Conservation (phyloP, 192 early-diverging fungal genomes). For the Backusella westeae region DNA sequence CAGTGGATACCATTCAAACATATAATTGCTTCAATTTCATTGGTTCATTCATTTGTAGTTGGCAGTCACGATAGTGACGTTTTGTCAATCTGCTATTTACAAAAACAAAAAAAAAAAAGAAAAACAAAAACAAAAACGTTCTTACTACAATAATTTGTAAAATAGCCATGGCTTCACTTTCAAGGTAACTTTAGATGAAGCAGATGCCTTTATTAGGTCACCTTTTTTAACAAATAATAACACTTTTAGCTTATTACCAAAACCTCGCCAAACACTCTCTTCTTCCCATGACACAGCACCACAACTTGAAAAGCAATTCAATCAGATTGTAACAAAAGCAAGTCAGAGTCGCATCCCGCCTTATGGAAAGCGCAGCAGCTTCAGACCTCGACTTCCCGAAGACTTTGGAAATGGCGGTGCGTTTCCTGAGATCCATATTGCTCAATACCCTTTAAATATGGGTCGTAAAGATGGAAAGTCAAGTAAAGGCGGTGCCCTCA, state of each 20-base stretch:
- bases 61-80: neutral
- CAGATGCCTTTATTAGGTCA: neutral
- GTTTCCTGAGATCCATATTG: conserved; percentile 89
- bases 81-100: neutral
- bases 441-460: conserved; percentile 95
- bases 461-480: conserved; percentile 61
- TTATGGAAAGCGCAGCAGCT: conserved; percentile 79
- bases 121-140: neutral
- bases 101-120: neutral
- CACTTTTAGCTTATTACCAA: conserved; percentile 37
- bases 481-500: conserved; percentile 60
- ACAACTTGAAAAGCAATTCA: conserved; percentile 34
- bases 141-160: neutral
- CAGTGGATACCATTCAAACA: neutral
- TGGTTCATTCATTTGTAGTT: neutral
- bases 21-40: neutral
- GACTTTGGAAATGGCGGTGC: conserved; percentile 98
- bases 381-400: conserved; percentile 70
- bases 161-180: conserved; percentile 13
- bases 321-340: conserved; percentile 26
- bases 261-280: conserved; percentile 31
- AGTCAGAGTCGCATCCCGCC: conserved; percentile 50
- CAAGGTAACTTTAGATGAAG: conserved; percentile 7
- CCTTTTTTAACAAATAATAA: neutral
- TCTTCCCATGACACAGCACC: conserved; percentile 20